These are phyloP conservation scores for Zasmidium angulare DNA, from an alignment of 2,329 filamentous ascomycete species.

Conservation along the genomic window DNA sequence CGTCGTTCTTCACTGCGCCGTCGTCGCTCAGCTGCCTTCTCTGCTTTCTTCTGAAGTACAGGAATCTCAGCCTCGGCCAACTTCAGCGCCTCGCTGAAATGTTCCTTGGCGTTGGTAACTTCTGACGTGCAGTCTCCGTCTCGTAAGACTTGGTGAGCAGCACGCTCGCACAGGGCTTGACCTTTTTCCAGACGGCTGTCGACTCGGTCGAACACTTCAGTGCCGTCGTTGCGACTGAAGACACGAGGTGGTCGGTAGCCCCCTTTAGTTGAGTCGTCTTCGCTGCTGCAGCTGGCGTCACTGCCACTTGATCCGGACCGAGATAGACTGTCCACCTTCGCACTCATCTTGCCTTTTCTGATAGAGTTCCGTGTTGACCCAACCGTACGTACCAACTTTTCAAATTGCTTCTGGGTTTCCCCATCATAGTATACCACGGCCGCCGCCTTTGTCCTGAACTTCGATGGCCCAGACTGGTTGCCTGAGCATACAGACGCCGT, in stretches of 20 bases:
- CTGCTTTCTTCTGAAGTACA: constrained; percentile 21
- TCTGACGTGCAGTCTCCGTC: constrained; percentile 82
- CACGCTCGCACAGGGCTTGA: constrained; percentile 79
- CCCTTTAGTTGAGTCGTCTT: constrained; percentile 15
- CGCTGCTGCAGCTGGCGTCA: constrained; percentile 38
- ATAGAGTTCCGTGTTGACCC: constrained; percentile 78
- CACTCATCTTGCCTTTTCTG: constrained; percentile 83
- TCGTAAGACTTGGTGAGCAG: constrained; percentile 84
- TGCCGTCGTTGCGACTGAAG: constrained; percentile 21
- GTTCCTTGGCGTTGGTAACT: constrained; percentile 66
- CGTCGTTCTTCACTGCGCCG: constrained; percentile 26
- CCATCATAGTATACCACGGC: constrained; percentile 92
- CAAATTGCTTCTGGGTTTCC: constrained; percentile 78
- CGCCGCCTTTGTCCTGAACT: constrained; percentile 70
- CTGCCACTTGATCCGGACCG: constrained; percentile 35
- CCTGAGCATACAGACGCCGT: constrained; percentile 43
- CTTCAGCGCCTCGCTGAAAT: constrained; percentile 63
- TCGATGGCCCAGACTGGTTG: constrained; percentile 44
- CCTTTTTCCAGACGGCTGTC: constrained; percentile 78
- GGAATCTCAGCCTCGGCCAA: constrained; percentile 39
- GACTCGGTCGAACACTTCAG: constrained; percentile 56
- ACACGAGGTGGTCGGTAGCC: constrained; percentile 2
- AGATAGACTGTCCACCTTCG: constrained; percentile 59
- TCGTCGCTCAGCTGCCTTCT: constrained; percentile 25
- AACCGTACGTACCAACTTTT: constrained; percentile 77